A percentile compares a stretch with the other conserved stretches of the same genome.
These are phyloP conservation scores for Rhodosporidiobolus sp. DNA, from an alignment of 768 basidiomycete species.

Conservation along the genomic window DNA sequence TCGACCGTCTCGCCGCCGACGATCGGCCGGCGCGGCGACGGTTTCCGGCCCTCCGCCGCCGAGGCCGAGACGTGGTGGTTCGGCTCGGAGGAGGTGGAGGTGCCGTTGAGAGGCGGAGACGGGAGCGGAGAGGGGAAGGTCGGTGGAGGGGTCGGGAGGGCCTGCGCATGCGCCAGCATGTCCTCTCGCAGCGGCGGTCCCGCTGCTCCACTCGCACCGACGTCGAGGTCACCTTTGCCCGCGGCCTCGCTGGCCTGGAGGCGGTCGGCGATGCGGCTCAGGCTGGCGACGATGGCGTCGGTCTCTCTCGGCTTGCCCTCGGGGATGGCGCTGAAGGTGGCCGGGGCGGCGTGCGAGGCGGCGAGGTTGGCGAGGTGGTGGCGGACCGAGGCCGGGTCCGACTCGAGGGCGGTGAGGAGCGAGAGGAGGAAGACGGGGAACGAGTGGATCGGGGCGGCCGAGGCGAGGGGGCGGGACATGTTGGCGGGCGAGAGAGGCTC, in stretches of 20 bases:
- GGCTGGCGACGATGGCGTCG: constrained; percentile 39
- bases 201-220: too few relatives aligned
- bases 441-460: constrained; percentile 13
- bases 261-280: constrained; percentile 38
- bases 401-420: constrained; percentile 41
- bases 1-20: constrained; percentile 28
- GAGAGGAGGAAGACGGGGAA: constrained; percentile 41
- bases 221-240: too few relatives aligned
- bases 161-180: too few relatives aligned
- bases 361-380: constrained; percentile 37
- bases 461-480: constrained; percentile 7
- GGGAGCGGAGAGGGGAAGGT: not conserved
- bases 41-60: not conserved
- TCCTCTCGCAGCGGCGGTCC: too few relatives aligned
- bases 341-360: constrained; percentile 24
- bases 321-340: constrained; percentile 13
- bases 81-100: not conserved
- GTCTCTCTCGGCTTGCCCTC: constrained; percentile 34
- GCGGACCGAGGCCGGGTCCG: constrained; percentile 46
- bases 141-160: too few relatives aligned
- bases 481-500: not conserved
- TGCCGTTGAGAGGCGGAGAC: too few relatives aligned
- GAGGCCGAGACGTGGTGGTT: not conserved
- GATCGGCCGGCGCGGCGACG: constrained; percentile 8
- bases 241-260: constrained; percentile 17